Base-by-base conservation (phyloP, 805 yeast genomes). In the Dipodascopsis uninucleata region DNA sequence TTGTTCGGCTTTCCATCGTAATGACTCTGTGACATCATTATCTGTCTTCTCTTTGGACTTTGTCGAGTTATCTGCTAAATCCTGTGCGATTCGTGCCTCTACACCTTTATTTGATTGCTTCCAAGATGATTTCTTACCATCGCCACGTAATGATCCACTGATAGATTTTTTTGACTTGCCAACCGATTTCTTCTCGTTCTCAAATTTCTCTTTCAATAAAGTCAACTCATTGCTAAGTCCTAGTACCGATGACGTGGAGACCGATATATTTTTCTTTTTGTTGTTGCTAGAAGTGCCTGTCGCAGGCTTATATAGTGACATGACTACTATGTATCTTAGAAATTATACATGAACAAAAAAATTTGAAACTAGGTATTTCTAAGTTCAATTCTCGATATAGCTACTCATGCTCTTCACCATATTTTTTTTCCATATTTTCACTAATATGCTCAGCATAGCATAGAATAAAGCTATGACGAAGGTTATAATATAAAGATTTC, bases 221-320 rank as follows among this genome's bases (percentile, higher is more conserved):
- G 56, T 39, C 9, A 52, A 43, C 28, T 52, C 56, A 18, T 31
- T 46, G 4, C 52, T 34, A 8, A 52, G 40, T 3, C 42, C 45
- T 9, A 49, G 43, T 9, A 49, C 41, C 3, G 55, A 49, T 8
- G 56, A 28, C 22, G 55, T 33, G 10, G 56, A 52, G 10, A 52
- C 51, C 2, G 6, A 28, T 21, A 52, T 49, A 17, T 29, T 29
- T 36, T 45, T 49, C 39, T 26, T 37, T 14, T 14, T 17, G 25
- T 31, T 43, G 9, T 16, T 12, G 16, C 20, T 24, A 2, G 35
- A 31, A 25, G 33, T 14, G 29, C 12, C 29, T 14, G 14, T 12
- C 47, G 18, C 25, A 4, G 46, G 46, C 12, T 42, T 42, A 28
- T 42, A 42, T 18, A 35, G 41, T 20, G 46, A 38, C 31, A 28